A percentile compares a stretch with the other conserved stretches of the same genome.
Evolutionary conservation across 2,329 filamentous ascomycete species (phyloP).

Genomic region (Amauroascus niger): DNA sequence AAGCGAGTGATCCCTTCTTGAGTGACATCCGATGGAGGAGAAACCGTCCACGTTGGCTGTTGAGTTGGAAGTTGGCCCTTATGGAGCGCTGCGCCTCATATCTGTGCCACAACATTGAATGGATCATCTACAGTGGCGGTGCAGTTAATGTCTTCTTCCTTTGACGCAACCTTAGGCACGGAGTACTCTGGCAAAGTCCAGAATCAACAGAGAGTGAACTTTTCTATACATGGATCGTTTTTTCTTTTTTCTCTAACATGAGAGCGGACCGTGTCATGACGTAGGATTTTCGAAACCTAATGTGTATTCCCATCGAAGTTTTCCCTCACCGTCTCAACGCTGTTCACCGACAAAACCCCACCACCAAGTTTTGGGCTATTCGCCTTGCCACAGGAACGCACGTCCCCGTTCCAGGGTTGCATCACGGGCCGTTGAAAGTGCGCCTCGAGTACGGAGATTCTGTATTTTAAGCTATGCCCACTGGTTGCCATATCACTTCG

Average conservation of each 20-base stretch:
- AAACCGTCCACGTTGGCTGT: neutral
- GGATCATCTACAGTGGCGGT: neutral
- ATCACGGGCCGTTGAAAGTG: neutral
- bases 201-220: too few species aligned
- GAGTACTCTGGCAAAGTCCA: too few species aligned
- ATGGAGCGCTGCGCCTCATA: neutral
- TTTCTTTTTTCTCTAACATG: neutral
- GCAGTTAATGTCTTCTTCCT: neutral
- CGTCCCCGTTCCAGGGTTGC: neutral
- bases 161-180: too few species aligned
- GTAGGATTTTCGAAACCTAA: neutral
- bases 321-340: neutral
- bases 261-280: neutral
- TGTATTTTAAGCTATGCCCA: too few species aligned
- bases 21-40: neutral
- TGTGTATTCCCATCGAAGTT: neutral
- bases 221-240: neutral
- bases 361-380: neutral
- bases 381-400: neutral
- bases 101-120: slow-evolving; percentile 4
- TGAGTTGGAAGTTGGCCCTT: neutral
- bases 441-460: neutral
- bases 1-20: neutral
- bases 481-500: neutral
- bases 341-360: slow-evolving; percentile 4